These are phyloP conservation scores for Cynara cardunculus DNA, from an alignment of 129 eudicot species.

Conservation along the genomic window DNA sequence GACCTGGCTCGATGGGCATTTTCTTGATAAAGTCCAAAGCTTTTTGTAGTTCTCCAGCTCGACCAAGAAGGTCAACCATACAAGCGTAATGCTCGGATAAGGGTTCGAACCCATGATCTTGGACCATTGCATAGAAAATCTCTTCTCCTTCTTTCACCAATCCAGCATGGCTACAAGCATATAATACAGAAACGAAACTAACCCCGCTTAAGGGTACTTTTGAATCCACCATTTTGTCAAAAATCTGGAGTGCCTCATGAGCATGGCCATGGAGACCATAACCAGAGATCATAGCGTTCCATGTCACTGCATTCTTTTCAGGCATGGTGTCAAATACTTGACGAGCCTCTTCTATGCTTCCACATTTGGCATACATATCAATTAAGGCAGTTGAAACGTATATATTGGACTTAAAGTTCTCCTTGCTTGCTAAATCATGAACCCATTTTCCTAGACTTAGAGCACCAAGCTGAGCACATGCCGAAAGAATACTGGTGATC, in stretches of 20 bases:
- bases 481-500: constrained; percentile 79
- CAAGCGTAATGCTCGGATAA: constrained; percentile 84
- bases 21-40: constrained; percentile 65
- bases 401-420: constrained; percentile 51
- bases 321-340: constrained; percentile 50
- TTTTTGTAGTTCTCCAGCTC: constrained; percentile 72
- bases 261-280: constrained; percentile 97
- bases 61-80: constrained; percentile 92
- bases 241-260: constrained; percentile 60
- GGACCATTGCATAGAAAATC: constrained; percentile 66
- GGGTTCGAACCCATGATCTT: constrained; percentile 62
- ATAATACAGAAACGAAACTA: constrained; percentile 59
- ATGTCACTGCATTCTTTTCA: constrained; percentile 75
- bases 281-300: constrained; percentile 94
- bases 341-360: constrained; percentile 73
- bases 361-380: constrained; percentile 98
- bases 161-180: constrained; percentile 95
- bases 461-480: constrained; percentile 95
- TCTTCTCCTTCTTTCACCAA: constrained; percentile 70
- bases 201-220: constrained; percentile 55
- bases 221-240: constrained; percentile 47
- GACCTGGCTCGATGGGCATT: constrained; percentile 68
- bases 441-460: constrained; percentile 86
- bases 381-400: constrained; percentile 80
- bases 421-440: constrained; percentile 59